Conservation (phyloP, 495 filamentous ascomycete genomes). For the Penicillium odoratum region DNA sequence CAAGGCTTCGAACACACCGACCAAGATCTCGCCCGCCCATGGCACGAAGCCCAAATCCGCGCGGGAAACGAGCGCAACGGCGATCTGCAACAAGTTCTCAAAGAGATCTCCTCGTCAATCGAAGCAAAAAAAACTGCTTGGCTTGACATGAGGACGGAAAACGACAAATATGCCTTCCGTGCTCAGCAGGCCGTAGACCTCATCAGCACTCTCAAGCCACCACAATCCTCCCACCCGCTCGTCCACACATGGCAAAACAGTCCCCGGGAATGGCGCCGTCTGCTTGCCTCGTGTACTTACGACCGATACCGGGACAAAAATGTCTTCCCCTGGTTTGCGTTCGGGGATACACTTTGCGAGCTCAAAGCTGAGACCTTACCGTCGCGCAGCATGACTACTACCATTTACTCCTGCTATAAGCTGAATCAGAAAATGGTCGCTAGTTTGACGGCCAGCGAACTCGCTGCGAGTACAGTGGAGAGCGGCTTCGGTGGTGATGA, state of each 20-base stretch:
- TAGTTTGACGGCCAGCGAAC: constrained; percentile 24
- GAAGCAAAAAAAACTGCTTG: constrained; percentile 22
- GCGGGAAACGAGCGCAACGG: constrained; percentile 30
- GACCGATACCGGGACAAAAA: constrained; percentile 33
- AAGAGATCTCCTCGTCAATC: constrained; percentile 12
- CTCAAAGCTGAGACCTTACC: constrained; percentile 55
- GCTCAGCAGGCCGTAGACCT: constrained; percentile 25
- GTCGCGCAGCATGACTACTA: constrained; percentile 28
- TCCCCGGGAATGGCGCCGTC: constrained; percentile 36
- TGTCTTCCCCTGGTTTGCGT: constrained; percentile 56
- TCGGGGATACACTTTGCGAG: constrained; percentile 60
- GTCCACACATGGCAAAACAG: constrained; percentile 46
- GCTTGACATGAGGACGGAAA: neutral
- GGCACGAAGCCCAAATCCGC: constrained; percentile 32
- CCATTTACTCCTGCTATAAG: constrained; percentile 33
- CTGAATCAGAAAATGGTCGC: constrained; percentile 36
- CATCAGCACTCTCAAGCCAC: constrained; percentile 21
- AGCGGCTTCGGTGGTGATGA: constrained; percentile 24
- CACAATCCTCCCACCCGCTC: constrained; percentile 39
- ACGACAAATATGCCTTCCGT: constrained; percentile 23
- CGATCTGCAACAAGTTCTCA: constrained; percentile 31
- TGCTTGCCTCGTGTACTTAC: constrained; percentile 66
- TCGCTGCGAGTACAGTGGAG: constrained; percentile 1
- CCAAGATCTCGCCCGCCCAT: constrained; percentile 48
- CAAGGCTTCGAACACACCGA: constrained; percentile 36